Evolutionary conservation across 2,329 filamentous ascomycete genomes (phyloP).

Genomic region (Paecilomyces niveus): DNA sequence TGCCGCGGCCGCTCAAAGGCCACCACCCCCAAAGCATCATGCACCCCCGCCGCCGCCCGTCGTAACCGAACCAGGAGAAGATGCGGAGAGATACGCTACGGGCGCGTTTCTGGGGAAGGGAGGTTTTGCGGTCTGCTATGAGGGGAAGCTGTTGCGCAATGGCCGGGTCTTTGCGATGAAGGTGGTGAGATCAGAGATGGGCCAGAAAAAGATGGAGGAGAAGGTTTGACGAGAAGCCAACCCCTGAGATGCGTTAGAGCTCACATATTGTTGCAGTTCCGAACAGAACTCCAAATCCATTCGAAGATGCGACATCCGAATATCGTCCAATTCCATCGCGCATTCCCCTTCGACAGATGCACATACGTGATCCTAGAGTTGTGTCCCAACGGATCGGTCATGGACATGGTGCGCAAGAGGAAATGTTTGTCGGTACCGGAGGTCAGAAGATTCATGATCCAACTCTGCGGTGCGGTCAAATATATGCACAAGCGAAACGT

Average conservation of each 20-base stretch:
- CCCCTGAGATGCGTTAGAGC: constrained; percentile 4
- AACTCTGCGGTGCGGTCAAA: constrained; percentile 94
- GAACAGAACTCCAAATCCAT: constrained; percentile 89
- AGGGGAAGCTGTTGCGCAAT: constrained; percentile 38
- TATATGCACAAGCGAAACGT: constrained; percentile 96
- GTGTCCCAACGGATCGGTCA: constrained; percentile 90
- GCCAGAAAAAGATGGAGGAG: constrained; percentile 45
- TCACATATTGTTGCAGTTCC: constrained; percentile 44
- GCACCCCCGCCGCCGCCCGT: constrained; percentile 38
- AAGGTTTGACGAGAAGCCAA: constrained; percentile 27
- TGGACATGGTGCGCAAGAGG: constrained; percentile 93
- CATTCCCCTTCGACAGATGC: constrained; percentile 80
- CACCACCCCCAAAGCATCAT: constrained; percentile 35
- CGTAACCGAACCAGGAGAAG: constrained; percentile 38
- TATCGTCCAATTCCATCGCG: constrained; percentile 90
- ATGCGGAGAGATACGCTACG: constrained; percentile 39
- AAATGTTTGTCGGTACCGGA: constrained; percentile 89
- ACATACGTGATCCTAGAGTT: constrained; percentile 93
- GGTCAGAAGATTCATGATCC: constrained; percentile 86
- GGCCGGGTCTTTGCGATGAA: constrained; percentile 44
- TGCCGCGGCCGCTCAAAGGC: constrained; percentile 22
- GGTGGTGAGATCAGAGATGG: constrained; percentile 44
- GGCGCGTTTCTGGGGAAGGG: constrained; percentile 43
- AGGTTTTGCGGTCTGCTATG: constrained; percentile 46
- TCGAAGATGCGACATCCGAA: constrained; percentile 96